Evolutionary conservation across 768 basidiomycete species (phyloP), one percentile per base, ranked within the genome.

Genomic region (Trametes elegans): DNA sequence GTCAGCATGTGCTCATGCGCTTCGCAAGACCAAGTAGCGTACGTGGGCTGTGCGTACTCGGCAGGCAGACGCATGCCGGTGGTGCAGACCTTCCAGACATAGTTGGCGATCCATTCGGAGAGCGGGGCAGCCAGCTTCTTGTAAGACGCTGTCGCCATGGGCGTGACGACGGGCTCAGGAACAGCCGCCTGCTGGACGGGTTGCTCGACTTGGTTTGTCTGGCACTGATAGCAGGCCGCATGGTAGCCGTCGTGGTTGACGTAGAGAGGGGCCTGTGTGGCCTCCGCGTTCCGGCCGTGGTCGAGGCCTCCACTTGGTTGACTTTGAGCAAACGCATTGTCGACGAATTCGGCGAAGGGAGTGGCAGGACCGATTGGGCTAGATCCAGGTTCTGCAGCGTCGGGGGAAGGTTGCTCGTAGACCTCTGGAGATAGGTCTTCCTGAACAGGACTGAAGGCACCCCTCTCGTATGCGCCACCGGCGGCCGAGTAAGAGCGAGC

Each of bases 11-110:
- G n/a, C 10, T 21, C 39, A 57, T 36, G 38, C 39, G 7, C 28
- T 34, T 45, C 38, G 50, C 36, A 19, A n/a, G 16, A 48, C 34
- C 8, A 40, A 28, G 34, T 16, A 8, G 4, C 85, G 64, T 74
- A 90, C 89, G 68, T 73, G 41, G 81, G 73, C 56, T 74, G 76
- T 5, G 78, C 74, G 62, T 85, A 83, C 29, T 68, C 64, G 8
- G 77, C 62, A 3, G 85, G 81, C 47, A 90, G 71, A 61, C 79
- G 78, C 53, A 84, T 75, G 40, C 81, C 84, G n/a, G 84, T 86
- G 14, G 85, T 87, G 66, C 89, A 90, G 40, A 83, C 82, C 67
- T 87, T 89, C 90, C 90, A 92, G 14, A 90, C 82, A 65, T 87
- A 92, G 47, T 77, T 77, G 38, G 87, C 85, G 21, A 90, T 72